Conservation (phyloP, 805 yeast genomes). For the Wickerhamomyces hampshirensis region DNA sequence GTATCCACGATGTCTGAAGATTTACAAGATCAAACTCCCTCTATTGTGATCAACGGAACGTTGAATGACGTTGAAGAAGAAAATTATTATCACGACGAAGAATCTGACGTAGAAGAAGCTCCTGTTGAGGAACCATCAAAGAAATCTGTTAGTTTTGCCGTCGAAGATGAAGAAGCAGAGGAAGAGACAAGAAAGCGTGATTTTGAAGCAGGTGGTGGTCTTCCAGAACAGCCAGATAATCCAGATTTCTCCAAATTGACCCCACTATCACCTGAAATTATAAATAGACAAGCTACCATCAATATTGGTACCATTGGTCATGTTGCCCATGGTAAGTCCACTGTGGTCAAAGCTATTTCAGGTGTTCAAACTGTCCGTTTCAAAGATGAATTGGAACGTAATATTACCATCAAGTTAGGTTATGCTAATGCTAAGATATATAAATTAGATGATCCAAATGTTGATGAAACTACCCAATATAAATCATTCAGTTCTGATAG, state of each 20-base stretch:
- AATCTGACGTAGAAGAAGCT: slow-evolving; percentile 35
- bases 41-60: slow-evolving; percentile 70
- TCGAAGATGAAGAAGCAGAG: slow-evolving; percentile 63
- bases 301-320: slow-evolving; percentile 97
- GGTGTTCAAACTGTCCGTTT: slow-evolving; percentile 99
- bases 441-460: slow-evolving; percentile 77
- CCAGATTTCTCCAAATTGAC: slow-evolving; percentile 80
- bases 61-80: slow-evolving; percentile 33
- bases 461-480: slow-evolving; percentile 94
- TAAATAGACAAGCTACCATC: slow-evolving; percentile 97
- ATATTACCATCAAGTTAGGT: slow-evolving; percentile 96
- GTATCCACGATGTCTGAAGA: slow-evolving; percentile 85
- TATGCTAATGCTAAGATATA: slow-evolving; percentile 98
- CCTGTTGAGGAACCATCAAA: slow-evolving; percentile 40
- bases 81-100: slow-evolving; percentile 32
- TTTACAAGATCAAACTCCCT: slow-evolving; percentile 81
- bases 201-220: slow-evolving; percentile 97
- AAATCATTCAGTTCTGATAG: slow-evolving; percentile 91
- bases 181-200: slow-evolving; percentile 78
- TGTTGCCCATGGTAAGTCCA: slow-evolving; percentile 93
- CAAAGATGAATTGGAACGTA: slow-evolving; percentile 98
- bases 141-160: slow-evolving; percentile 83
- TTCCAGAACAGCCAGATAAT: slow-evolving; percentile 91
- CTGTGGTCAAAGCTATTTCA: slow-evolving; percentile 92
- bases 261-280: slow-evolving; percentile 91